Conservation (phyloP, 768 basidiomycete genomes). For the Mycena rebaudengoi region DNA sequence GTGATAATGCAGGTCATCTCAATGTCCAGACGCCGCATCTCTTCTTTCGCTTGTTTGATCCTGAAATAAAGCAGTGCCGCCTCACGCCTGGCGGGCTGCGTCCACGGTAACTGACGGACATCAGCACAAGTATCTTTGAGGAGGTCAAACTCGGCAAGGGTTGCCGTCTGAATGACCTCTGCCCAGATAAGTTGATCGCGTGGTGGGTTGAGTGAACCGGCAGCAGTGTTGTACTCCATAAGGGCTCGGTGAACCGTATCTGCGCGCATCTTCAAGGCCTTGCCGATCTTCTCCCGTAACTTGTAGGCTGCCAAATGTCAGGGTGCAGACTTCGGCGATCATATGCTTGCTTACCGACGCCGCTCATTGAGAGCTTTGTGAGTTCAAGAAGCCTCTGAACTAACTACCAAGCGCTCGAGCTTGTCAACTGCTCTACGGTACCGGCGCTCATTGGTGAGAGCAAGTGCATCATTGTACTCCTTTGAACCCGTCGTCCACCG, state of each 20-base stretch:
- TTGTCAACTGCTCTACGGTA: neutral
- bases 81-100: conserved; percentile 28
- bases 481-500: neutral
- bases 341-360: neutral
- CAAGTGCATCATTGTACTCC: neutral
- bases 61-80: conserved; percentile 36
- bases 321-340: neutral
- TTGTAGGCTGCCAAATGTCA: neutral
- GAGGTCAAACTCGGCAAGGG: conserved; percentile 42
- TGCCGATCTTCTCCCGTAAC: neutral
- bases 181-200: neutral
- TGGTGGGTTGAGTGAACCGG: neutral
- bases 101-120: conserved; percentile 38
- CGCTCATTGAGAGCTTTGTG: neutral
- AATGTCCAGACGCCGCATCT: too few species aligned
- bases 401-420: neutral
- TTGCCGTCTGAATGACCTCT: conserved; percentile 6
- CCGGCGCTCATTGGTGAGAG: neutral
- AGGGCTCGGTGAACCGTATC: neutral
- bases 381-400: neutral
- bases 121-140: conserved; percentile 39
- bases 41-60: too few species aligned
- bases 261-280: neutral
- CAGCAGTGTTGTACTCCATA: neutral
- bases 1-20: too few species aligned